Percentiles rank a stretch among this genome's conserved stretches.
Evolutionary conservation across 2,329 filamentous ascomycete genomes (phyloP).

Genomic region (Emmonsiellopsis sp.): DNA sequence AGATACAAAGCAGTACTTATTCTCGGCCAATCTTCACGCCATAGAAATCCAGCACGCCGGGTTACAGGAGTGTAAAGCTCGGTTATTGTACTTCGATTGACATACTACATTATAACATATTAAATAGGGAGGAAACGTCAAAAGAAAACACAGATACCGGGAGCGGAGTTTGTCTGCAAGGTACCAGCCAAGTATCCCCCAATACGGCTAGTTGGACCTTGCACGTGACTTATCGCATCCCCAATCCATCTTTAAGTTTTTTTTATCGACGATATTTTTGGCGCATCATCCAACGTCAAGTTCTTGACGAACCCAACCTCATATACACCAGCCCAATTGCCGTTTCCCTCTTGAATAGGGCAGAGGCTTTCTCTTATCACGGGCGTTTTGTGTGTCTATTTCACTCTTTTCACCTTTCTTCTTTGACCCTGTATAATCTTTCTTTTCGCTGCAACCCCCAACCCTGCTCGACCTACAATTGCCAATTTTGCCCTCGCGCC

Average conservation of each 20-base stretch:
- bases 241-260: not conserved
- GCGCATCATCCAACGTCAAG: not conserved
- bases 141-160: too few species aligned
- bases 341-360: not conserved
- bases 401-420: conserved; percentile 3
- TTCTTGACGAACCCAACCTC: not conserved
- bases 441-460: not conserved
- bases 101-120: too few species aligned
- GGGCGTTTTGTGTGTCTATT: conserved; percentile 1
- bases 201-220: not conserved
- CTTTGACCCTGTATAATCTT: not conserved
- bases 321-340: not conserved
- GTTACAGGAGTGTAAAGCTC: not conserved
- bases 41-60: not conserved
- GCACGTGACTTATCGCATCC: not conserved
- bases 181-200: not conserved
- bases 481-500: not conserved
- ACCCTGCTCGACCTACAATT: not conserved
- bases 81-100: too few species aligned
- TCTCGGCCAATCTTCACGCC: not conserved
- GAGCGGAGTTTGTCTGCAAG: too few species aligned
- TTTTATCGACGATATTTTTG: not conserved
- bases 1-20: not conserved
- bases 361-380: not conserved
- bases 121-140: too few species aligned